Evolutionary conservation across 441 rosid species (phyloP).

Genomic region (Biscutella laevigata): DNA sequence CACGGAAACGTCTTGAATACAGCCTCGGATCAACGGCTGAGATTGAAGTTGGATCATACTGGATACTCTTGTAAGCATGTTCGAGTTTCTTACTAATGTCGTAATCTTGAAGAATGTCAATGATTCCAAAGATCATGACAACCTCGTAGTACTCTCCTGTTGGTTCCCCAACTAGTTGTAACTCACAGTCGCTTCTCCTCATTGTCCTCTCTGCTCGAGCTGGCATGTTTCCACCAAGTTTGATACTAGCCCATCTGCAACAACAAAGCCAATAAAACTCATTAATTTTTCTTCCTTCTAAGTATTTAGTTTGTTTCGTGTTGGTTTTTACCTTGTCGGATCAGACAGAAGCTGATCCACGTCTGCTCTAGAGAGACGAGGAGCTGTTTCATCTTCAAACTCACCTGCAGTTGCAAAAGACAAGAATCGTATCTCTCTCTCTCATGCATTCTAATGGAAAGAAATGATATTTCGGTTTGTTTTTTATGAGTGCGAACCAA

Average conservation of each 20-base stretch:
- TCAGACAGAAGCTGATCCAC: conserved; percentile 41
- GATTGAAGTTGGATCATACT: conserved; percentile 48
- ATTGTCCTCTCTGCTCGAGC: conserved; percentile 43
- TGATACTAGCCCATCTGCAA: too few relatives aligned
- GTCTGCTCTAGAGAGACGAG: conserved; percentile 39
- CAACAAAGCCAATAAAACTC: too few relatives aligned
- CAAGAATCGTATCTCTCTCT: background rate
- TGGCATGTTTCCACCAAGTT: conserved; percentile 23
- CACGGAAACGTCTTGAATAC: conserved; percentile 52
- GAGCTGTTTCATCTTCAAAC: conserved; percentile 22
- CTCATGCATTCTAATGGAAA: background rate
- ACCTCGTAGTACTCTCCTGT: conserved; percentile 51
- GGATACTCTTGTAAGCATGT: conserved; percentile 52
- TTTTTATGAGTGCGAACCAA: conserved; percentile 32
- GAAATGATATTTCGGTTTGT: background rate
- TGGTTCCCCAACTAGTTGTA: conserved; percentile 41
- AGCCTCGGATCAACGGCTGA: conserved; percentile 60
- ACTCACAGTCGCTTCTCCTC: conserved; percentile 31
- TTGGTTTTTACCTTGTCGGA: conserved; percentile 31
- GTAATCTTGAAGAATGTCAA: conserved; percentile 30
- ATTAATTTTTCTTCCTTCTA: too few relatives aligned
- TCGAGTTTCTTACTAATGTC: conserved; percentile 47
- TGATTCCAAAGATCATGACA: conserved; percentile 44
- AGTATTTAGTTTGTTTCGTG: background rate
- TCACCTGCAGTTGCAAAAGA: conserved; percentile 22